Base-by-base conservation (phyloP, 1,284 basidiomycete genomes). In the Ceratobasidium sp. region DNA sequence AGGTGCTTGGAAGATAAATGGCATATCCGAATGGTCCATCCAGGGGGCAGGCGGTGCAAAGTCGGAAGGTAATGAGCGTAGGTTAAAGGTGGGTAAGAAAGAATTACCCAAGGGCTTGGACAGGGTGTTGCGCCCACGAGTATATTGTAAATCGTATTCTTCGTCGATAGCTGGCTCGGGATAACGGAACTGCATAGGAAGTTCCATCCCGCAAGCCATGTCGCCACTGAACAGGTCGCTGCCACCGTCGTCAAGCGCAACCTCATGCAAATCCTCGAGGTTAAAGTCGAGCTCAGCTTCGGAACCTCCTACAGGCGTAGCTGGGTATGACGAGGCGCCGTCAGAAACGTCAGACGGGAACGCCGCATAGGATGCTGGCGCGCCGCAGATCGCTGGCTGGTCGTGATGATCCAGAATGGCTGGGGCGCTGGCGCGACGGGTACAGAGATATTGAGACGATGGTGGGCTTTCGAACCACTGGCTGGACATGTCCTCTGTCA, bases 341-440 rank as follows among this genome's bases (percentile, higher is more conserved):
- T 75, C 73, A 47, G 73, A 75, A 39, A 75, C 73, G 51, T 75
- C 73, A 35, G 73, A 75, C 26, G 73, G 73, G 51, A 75, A 75
- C 26, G 73, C 63, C 37, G 61, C 73, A 33, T 75, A 75, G 8
- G 63, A 75, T 10, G 63, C 28, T 35, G 73, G 73, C 17, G 63
- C 63, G 23, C 73, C 73, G 26, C 61, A 54, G 63, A 75, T 75
- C 63, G 73, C 51, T 1, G 73, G 63, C 17, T 75, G 73, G 15
- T 66, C 63, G 23, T 63, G 73, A 49, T 75, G 63, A 15, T 75
- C 73, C 33, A 75, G 31, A 33, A 75, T 75, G 23, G 73, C 73
- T 35, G 73, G 73, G 53, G 73, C 73, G 28, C 73, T 75, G 37
- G 47, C 73, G 23, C 73, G 73, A 45, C 73, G 73, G 53, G 61